phyloP scores from a whole-genome alignment of 805 yeast species.

The Starmerella riodocensis region DNA sequence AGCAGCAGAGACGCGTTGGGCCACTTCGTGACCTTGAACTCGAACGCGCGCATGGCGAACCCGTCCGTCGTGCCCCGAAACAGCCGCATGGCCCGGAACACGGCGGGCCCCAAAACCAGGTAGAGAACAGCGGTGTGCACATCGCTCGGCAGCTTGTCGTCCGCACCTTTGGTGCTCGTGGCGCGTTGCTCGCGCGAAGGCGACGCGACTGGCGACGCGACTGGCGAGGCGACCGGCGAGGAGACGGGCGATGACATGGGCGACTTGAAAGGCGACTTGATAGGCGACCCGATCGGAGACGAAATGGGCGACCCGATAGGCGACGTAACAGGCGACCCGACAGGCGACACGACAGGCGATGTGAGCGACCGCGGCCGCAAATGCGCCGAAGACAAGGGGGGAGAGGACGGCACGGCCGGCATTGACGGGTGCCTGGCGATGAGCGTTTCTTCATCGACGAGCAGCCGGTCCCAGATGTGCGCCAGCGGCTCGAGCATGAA shows the following conservation, averaged over 20 bases:
- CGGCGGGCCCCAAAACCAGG: constrained; percentile 26
- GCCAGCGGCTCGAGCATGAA: constrained; percentile 32
- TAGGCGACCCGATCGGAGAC: too few species aligned
- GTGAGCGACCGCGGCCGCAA: too few species aligned
- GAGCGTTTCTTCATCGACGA: constrained; percentile 25
- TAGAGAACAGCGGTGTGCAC: constrained; percentile 33
- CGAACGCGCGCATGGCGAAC: constrained; percentile 77
- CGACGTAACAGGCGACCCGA: too few species aligned
- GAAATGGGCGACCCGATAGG: too few species aligned
- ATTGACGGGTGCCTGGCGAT: neutral
- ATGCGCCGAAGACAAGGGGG: too few species aligned
- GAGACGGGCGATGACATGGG: neutral
- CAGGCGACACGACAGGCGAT: too few species aligned
- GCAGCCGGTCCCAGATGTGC: constrained; percentile 33
- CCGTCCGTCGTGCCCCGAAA: constrained; percentile 68
- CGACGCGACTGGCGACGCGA: too few species aligned
- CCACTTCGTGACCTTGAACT: constrained; percentile 78
- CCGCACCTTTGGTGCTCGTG: neutral
- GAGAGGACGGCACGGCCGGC: neutral
- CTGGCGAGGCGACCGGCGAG: too few species aligned
- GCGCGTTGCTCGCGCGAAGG: constrained; percentile 3
- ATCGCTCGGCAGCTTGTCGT: constrained; percentile 30
- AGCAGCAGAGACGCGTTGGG: constrained; percentile 68
- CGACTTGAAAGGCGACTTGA: too few species aligned
- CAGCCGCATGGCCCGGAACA: constrained; percentile 36